Percentiles rank a stretch among this genome's conserved stretches.
phyloP scores from a whole-genome alignment of 2,329 filamentous ascomycete genomes.

The Aspergillus tubingensis region DNA sequence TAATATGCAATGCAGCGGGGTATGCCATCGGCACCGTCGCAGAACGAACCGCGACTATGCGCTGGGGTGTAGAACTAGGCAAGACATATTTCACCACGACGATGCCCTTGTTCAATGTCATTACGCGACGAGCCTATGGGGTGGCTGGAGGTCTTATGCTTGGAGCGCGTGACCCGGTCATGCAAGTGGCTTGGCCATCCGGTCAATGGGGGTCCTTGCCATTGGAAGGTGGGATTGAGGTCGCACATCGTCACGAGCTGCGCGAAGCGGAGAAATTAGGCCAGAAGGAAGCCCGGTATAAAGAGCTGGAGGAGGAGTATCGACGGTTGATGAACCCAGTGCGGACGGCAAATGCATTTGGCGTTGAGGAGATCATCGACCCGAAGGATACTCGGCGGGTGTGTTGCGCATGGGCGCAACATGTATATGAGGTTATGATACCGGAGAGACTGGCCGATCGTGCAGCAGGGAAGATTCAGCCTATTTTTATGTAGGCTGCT shows the following conservation, averaged over 20 bases:
- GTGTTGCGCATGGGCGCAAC: conserved; percentile 56
- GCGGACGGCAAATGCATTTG: conserved; percentile 64
- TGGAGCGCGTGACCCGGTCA: conserved; percentile 61
- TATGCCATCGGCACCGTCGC: conserved; percentile 66
- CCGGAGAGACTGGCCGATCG: conserved; percentile 50
- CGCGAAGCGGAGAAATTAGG: conserved; percentile 56
- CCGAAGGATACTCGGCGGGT: conserved; percentile 60
- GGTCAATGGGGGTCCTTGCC: conserved; percentile 65
- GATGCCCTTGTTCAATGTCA: conserved; percentile 64
- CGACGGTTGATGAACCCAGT: conserved; percentile 65
- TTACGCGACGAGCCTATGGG: conserved; percentile 62
- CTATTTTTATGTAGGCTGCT: conserved; percentile 35
- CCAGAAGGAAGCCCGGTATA: conserved; percentile 54
- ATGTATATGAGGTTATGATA: conserved; percentile 59
- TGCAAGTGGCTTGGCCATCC: conserved; percentile 65
- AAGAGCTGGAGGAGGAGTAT: conserved; percentile 62
- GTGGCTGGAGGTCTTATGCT: conserved; percentile 67
- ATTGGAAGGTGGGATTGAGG: conserved; percentile 65
- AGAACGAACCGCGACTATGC: conserved; percentile 65
- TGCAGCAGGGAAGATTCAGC: conserved; percentile 45
- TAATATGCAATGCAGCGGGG: conserved; percentile 41
- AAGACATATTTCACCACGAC: conserved; percentile 65
- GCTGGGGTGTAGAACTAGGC: conserved; percentile 63
- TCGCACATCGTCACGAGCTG: conserved; percentile 62
- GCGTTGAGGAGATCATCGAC: conserved; percentile 66